Evolutionary conservation across 768 basidiomycete genomes (phyloP).

Genomic region (Termitomyces eurrhizus): DNA sequence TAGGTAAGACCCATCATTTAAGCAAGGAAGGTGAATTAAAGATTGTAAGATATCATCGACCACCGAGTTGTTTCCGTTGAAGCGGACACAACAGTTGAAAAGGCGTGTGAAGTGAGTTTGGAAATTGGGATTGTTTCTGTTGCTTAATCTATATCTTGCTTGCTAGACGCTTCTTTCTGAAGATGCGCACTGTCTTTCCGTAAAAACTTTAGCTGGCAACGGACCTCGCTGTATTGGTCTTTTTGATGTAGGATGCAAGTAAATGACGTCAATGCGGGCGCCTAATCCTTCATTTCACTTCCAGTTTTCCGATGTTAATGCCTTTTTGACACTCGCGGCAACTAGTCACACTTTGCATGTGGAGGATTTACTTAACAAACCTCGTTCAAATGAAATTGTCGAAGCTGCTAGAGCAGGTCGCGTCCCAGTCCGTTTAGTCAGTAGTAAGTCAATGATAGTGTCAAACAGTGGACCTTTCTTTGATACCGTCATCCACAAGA

Average conservation of each 20-base stretch:
- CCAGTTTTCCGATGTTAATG: slow-evolving; percentile 83
- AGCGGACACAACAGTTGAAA: slow-evolving; percentile 73
- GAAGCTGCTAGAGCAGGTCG: slow-evolving; percentile 69
- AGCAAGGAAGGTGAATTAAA: neutral
- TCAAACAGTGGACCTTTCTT: neutral
- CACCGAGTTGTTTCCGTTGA: slow-evolving; percentile 61
- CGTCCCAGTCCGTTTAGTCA: slow-evolving; percentile 72
- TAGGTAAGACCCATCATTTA: slow-evolving; percentile 38
- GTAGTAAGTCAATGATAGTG: slow-evolving; percentile 49
- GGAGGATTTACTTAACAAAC: slow-evolving; percentile 56
- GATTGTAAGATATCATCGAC: slow-evolving; percentile 60
- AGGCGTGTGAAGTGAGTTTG: slow-evolving; percentile 68
- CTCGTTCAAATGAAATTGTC: slow-evolving; percentile 65
- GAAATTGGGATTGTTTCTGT: neutral
- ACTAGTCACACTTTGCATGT: slow-evolving; percentile 65
- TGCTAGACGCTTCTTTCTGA: slow-evolving; percentile 58
- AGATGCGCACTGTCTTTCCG: slow-evolving; percentile 60
- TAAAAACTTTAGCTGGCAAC: slow-evolving; percentile 33
- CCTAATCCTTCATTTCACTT: neutral
- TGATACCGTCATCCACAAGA: slow-evolving; percentile 37
- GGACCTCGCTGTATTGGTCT: slow-evolving; percentile 45
- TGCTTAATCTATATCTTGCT: slow-evolving; percentile 3
- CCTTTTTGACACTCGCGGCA: slow-evolving; percentile 81
- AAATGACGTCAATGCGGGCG: slow-evolving; percentile 4
- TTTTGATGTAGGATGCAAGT: slow-evolving; percentile 61